Conservation (phyloP, 140 eudicot species). For the Oenanthe javanica region DNA sequence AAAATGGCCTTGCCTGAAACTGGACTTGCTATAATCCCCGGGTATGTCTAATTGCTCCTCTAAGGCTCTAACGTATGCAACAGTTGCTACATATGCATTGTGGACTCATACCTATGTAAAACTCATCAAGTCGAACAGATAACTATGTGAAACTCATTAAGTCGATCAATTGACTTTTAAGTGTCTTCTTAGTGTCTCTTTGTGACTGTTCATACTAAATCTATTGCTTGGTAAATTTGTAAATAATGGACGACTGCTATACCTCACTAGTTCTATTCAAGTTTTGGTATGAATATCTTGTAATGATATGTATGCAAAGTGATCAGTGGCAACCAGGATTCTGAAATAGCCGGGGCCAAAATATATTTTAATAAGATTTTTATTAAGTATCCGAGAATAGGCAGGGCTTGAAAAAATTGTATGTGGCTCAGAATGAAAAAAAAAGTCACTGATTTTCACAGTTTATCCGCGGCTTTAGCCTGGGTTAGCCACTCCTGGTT, state of each 20-base stretch:
- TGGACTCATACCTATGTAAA: not conserved
- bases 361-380: too few relatives aligned
- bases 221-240: not conserved
- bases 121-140: not conserved
- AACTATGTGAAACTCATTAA: not conserved
- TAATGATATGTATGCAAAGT: not conserved
- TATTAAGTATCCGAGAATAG: too few relatives aligned
- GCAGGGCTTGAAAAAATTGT: too few relatives aligned
- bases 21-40: conserved; percentile 97
- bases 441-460: too few relatives aligned
- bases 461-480: too few relatives aligned
- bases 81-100: not conserved
- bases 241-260: not conserved
- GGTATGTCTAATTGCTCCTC: conserved; percentile 37
- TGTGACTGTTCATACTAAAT: not conserved
- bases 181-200: not conserved
- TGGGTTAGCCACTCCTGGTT: too few relatives aligned
- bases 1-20: conserved; percentile 88
- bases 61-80: not conserved
- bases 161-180: not conserved
- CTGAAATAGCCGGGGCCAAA: too few relatives aligned
- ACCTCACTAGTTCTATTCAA: not conserved
- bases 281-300: not conserved
- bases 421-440: too few relatives aligned
- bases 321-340: too few relatives aligned